Evolutionary conservation across 2,329 filamentous ascomycete species (phyloP).

Genomic region (Fusarium globosum): DNA sequence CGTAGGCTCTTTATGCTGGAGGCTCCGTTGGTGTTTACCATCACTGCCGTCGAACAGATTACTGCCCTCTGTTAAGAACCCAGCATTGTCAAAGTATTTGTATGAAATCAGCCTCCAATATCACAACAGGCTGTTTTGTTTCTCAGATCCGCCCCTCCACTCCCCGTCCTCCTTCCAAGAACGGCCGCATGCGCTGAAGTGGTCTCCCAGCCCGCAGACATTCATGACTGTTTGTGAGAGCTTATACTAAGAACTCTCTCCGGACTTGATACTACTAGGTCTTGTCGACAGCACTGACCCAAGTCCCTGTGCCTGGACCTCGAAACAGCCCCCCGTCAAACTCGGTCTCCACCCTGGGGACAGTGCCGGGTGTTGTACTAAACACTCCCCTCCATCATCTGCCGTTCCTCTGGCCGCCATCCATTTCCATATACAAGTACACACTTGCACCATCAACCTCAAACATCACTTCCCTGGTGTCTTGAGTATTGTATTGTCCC

Average conservation of each 20-base stretch:
- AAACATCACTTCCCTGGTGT: conserved; percentile 37
- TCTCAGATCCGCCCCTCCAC: conserved; percentile 45
- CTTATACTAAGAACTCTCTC: conserved; percentile 43
- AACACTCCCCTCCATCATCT: conserved; percentile 62
- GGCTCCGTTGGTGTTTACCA: conserved; percentile 5
- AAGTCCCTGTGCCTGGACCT: conserved; percentile 54
- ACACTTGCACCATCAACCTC: conserved; percentile 57
- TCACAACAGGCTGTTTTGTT: conserved; percentile 42
- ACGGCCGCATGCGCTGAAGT: conserved; percentile 57
- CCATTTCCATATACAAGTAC: conserved; percentile 60
- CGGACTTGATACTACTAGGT: conserved; percentile 46
- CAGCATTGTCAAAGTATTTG: conserved; percentile 37
- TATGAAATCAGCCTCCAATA: conserved; percentile 40
- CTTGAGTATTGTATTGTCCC: conserved; percentile 28
- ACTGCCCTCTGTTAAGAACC: conserved; percentile 38
- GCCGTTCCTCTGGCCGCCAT: conserved; percentile 55
- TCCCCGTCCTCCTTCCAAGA: conserved; percentile 60
- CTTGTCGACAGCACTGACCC: conserved; percentile 43
- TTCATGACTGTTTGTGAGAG: conserved; percentile 38
- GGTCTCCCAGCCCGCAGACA: conserved; percentile 44
- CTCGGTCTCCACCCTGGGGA: conserved; percentile 56
- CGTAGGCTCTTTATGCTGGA: conserved; percentile 21
- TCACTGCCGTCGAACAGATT: conserved; percentile 19
- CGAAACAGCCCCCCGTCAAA: conserved; percentile 50
- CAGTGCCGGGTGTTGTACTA: conserved; percentile 62